phyloP scores from a whole-genome alignment of 1,139 yeast genomes.

The Suhomyces atakaporum region DNA sequence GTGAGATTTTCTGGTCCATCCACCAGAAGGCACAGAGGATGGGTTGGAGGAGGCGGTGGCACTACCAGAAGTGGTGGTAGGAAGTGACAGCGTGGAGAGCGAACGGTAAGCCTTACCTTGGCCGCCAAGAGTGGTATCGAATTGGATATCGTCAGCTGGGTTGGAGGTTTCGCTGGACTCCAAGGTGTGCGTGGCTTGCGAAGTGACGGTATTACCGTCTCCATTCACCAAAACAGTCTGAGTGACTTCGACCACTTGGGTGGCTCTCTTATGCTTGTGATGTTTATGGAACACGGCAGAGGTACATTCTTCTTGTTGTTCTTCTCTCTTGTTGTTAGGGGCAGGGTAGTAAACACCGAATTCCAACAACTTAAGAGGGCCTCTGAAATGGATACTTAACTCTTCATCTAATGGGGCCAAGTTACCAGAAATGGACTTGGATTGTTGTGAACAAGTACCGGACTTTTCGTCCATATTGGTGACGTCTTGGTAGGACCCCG shows the following conservation, averaged over 20 bases:
- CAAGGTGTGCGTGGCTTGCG: conserved; percentile 24
- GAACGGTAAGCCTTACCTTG: conserved; percentile 17
- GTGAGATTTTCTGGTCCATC: conserved; percentile 29
- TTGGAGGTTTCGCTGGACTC: conserved; percentile 18
- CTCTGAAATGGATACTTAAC: conserved; percentile 79
- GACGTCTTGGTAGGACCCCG: conserved; percentile 65
- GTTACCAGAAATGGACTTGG: conserved; percentile 55
- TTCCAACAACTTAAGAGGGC: conserved; percentile 63
- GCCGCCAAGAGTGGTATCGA: conserved; percentile 13
- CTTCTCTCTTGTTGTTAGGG: conserved; percentile 27
- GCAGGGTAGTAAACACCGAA: conserved; percentile 65
- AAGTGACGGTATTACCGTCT: conserved; percentile 51
- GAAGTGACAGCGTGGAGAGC: conserved; percentile 15
- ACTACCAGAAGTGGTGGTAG: conserved; percentile 14
- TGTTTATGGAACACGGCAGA: conserved; percentile 48
- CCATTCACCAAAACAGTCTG: conserved; percentile 69
- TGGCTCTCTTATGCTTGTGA: conserved; percentile 64
- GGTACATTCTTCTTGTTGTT: conserved; percentile 44
- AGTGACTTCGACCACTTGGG: conserved; percentile 68
- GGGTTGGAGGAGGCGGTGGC: conserved; percentile 13
- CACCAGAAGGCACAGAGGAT: conserved; percentile 18
- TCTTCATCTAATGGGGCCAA: conserved; percentile 71
- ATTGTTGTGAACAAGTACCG: conserved; percentile 56
- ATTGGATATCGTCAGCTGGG: conserved; percentile 16
- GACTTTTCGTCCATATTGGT: conserved; percentile 49